Evolutionary conservation across 768 basidiomycete species (phyloP).

Genomic region (Podaxis sp.): DNA sequence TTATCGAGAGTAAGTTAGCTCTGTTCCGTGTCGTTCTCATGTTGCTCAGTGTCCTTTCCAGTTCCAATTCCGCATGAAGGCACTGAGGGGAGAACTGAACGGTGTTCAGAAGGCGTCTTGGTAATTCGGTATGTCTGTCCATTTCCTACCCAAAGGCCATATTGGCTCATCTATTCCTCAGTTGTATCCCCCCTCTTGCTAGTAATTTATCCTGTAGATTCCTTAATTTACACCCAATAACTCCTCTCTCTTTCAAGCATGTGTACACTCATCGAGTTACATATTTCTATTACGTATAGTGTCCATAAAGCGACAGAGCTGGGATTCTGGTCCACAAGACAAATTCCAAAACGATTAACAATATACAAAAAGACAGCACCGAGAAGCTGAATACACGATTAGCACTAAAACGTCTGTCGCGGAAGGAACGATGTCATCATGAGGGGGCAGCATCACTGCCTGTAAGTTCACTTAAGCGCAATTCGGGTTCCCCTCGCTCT

Average conservation of each 20-base stretch:
- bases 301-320: too few relatives aligned
- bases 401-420: too few relatives aligned
- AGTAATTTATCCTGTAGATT: background rate
- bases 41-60: constrained; percentile 27
- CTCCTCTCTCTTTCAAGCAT: background rate
- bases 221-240: background rate
- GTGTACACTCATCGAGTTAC: background rate
- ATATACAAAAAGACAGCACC: background rate
- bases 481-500: constrained; percentile 76
- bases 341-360: background rate
- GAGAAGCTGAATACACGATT: background rate
- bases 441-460: constrained; percentile 8
- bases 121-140: constrained; percentile 40
- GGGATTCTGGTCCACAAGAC: background rate
- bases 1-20: constrained; percentile 65
- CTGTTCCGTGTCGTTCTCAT: background rate
- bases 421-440: background rate
- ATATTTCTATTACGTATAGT: background rate
- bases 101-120: constrained; percentile 93
- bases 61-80: constrained; percentile 92
- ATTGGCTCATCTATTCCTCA: background rate
- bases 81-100: constrained; percentile 75
- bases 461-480: constrained; percentile 48
- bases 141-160: background rate
- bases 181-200: background rate